Conservation (phyloP, 2,329 filamentous ascomycete species). For the Paraconiothyrium sp. region DNA sequence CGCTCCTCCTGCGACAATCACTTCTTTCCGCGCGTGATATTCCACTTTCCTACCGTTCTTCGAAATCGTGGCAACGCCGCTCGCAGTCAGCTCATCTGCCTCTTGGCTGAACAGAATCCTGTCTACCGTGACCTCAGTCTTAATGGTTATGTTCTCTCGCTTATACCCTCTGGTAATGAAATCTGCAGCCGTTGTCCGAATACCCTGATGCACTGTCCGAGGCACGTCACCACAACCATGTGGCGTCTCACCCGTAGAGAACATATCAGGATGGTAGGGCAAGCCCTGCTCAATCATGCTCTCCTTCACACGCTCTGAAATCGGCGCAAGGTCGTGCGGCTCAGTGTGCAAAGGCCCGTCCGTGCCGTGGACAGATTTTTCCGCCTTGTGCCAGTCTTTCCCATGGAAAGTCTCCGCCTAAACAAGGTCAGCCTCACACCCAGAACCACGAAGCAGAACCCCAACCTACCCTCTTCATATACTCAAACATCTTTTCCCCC, state of each 20-base stretch:
- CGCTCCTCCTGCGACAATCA: conserved; percentile 45
- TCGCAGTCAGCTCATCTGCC: conserved; percentile 53
- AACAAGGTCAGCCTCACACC: neutral
- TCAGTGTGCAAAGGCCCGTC: conserved; percentile 64
- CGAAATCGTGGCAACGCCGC: conserved; percentile 52
- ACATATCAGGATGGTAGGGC: conserved; percentile 67
- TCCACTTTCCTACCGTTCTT: conserved; percentile 51
- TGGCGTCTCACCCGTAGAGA: conserved; percentile 55
- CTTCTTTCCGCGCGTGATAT: conserved; percentile 47
- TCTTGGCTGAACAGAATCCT: conserved; percentile 59
- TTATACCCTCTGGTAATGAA: conserved; percentile 52
- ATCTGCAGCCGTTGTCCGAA: conserved; percentile 40
- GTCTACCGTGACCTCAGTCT: conserved; percentile 32
- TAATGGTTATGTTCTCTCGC: conserved; percentile 48
- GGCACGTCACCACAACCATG: conserved; percentile 44
- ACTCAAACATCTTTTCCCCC: conserved; percentile 65
- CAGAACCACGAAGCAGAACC: neutral
- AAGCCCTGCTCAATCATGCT: conserved; percentile 66
- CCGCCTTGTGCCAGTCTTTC: conserved; percentile 66
- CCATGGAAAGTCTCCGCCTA: conserved; percentile 65
- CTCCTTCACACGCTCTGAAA: conserved; percentile 64
- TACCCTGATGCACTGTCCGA: conserved; percentile 43
- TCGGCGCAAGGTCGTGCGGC: conserved; percentile 67
- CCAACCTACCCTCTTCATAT: conserved; percentile 53
- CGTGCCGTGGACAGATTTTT: conserved; percentile 55